Base-by-base conservation (phyloP, 225 moss, liverwort and hornwort species). In the Sphagnum contortum region DNA sequence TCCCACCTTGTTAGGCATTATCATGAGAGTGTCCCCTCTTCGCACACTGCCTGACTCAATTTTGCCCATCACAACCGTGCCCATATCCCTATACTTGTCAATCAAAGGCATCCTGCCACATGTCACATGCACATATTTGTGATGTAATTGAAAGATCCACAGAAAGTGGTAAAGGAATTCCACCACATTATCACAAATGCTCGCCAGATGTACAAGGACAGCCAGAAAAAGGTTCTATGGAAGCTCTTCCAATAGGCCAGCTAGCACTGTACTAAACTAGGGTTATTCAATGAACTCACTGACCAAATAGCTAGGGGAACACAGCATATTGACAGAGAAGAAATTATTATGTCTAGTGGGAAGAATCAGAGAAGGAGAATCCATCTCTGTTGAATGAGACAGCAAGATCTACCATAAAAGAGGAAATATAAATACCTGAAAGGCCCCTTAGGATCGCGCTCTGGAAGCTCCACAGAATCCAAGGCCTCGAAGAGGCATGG, bases 11-110 rank as follows among this genome's bases (percentile, higher is more conserved):
- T 80, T 95, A 1, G 95, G 95, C 95, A 96, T 96, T 1, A 96
- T 61, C 59, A 92, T 61, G 48, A 96, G 73, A 46, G 81, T 79
- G 71, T 92, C 96, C 57, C 96, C 96, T 75, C 96, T 82, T 68
- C 92, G 88, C 50, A 96, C 92, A 63, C 96, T 96, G 68, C 96
- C 96, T 11, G 88, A 90, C 70, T 96, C 96, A 75, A 96, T 96
- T 76, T 96, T 96, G 44, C 96, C 96, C 96, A 96, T 92, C 47
- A 96, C 90, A 60, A 96, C 92, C 0, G 90, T 96, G 65, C 92
- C 96, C 96, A 96, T 96, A 76, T 96, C 96, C 76, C 85, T 90
- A 44, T 83, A 96, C 78, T 85, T 92, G 76, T 92, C 96, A 74
- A 96, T 96, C 14, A 96, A 79, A 46, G 96, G 72, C 85, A 70